phyloP scores from a whole-genome alignment of 1,284 basidiomycete genomes.

The Fomitiporia mediterranea region DNA sequence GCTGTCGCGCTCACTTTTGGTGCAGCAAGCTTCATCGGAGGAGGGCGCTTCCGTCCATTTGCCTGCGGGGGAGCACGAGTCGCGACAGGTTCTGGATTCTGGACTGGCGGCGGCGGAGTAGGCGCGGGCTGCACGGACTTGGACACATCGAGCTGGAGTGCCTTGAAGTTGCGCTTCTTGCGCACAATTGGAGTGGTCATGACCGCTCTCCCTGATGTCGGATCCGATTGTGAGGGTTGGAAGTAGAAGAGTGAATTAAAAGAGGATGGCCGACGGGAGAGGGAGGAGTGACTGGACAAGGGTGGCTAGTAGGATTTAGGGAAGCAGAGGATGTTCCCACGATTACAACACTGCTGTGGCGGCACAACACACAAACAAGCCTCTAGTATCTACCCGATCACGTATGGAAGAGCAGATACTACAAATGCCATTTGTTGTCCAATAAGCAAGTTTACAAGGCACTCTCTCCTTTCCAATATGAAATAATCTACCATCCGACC shows the following conservation, averaged over 20 bases:
- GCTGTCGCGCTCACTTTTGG: constrained; percentile 35
- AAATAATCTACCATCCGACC: no score
- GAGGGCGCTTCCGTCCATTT: constrained; percentile 22
- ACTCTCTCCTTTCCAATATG: neutral
- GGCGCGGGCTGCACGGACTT: constrained; percentile 30
- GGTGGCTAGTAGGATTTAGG: neutral
- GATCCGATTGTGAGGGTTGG: no score
- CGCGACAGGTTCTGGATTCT: constrained; percentile 26
- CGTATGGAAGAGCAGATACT: neutral
- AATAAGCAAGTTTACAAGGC: neutral
- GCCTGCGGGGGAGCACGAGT: constrained; percentile 23
- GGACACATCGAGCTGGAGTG: constrained; percentile 57
- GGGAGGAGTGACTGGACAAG: neutral
- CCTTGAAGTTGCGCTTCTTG: constrained; percentile 80
- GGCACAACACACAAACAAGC: neutral
- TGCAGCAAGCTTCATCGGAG: constrained; percentile 28
- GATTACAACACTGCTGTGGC: neutral
- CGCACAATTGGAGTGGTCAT: constrained; percentile 44
- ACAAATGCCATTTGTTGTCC: neutral
- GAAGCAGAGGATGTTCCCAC: neutral
- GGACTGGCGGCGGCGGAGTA: constrained; percentile 37
- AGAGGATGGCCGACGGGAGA: neutral
- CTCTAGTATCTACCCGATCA: neutral
- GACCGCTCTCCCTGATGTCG: neutral
- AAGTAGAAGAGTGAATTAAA: neutral